phyloP scores from a whole-genome alignment of 1,284 basidiomycete genomes.

The Irpex lacteus region DNA sequence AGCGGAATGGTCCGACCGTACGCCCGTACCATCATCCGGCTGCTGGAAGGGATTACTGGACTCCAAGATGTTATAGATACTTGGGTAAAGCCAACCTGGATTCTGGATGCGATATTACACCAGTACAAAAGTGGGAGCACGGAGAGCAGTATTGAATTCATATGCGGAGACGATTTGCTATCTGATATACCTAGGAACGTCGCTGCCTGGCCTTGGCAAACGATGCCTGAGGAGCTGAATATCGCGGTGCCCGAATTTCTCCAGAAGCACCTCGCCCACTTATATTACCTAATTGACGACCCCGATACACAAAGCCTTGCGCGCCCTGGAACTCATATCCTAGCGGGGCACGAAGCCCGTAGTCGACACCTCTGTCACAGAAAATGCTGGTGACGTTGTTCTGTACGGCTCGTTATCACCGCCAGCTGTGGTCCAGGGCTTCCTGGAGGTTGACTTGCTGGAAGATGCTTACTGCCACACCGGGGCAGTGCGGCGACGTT shows the following conservation, averaged over 20 bases:
- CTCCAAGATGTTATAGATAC: not conserved
- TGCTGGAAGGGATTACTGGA: not conserved
- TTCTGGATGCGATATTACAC: not conserved
- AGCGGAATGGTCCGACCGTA: not conserved
- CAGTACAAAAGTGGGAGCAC: not conserved
- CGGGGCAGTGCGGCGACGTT: not conserved
- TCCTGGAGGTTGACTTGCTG: not conserved
- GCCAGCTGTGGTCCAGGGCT: not conserved
- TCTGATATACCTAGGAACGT: not conserved
- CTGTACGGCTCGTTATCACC: not conserved
- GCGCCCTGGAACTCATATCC: not conserved
- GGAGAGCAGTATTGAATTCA: not conserved
- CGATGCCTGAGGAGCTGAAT: not conserved
- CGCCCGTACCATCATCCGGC: not conserved
- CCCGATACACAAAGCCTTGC: too few species aligned
- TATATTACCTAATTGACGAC: too few species aligned
- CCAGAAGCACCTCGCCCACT: not conserved
- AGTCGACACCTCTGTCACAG: not conserved
- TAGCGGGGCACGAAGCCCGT: not conserved
- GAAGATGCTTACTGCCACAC: not conserved
- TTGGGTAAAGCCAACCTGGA: not conserved
- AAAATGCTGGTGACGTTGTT: not conserved
- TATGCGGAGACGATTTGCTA: not conserved
- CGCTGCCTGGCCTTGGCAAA: not conserved
- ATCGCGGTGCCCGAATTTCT: not conserved